These are phyloP conservation scores for Solanum clarkiae DNA, from an alignment of 257 asterid genomes.

Conservation along the genomic window DNA sequence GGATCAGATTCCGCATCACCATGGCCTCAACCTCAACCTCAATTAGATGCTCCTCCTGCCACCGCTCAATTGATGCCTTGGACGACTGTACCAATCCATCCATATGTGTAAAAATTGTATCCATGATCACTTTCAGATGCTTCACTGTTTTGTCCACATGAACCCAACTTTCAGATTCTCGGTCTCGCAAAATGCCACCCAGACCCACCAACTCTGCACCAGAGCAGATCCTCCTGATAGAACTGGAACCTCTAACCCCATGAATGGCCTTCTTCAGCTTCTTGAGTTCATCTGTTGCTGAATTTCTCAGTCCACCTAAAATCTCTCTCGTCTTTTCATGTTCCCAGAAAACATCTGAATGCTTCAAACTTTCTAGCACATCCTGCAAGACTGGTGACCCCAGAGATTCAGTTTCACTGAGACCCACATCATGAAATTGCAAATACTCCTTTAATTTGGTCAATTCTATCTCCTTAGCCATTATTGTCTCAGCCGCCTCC, in stretches of 20 bases:
- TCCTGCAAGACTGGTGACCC: neutral
- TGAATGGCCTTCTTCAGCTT: slow-evolving; percentile 38
- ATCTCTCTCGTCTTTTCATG: slow-evolving; percentile 35
- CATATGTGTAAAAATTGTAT: slow-evolving; percentile 20
- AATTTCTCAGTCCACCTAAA: slow-evolving; percentile 21
- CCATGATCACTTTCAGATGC: slow-evolving; percentile 30
- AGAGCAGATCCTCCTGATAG: slow-evolving; percentile 33
- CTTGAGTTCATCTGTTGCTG: slow-evolving; percentile 34
- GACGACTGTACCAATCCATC: slow-evolving; percentile 27
- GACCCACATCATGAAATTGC: slow-evolving; percentile 6
- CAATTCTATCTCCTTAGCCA: slow-evolving; percentile 57
- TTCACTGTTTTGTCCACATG: slow-evolving; percentile 27
- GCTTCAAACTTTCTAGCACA: neutral
- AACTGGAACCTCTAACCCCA: slow-evolving; percentile 21
- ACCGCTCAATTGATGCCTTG: slow-evolving; percentile 23
- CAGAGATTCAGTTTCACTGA: slow-evolving; percentile 5
- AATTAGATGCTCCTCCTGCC: slow-evolving; percentile 23
- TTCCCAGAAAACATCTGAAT: slow-evolving; percentile 13
- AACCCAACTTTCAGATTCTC: slow-evolving; percentile 31
- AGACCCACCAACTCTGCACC: slow-evolving; percentile 44
- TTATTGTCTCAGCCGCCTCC: slow-evolving; percentile 53
- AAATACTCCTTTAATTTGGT: slow-evolving; percentile 28
- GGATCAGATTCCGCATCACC: slow-evolving; percentile 34
- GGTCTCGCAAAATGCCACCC: slow-evolving; percentile 42
- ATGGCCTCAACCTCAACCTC: slow-evolving; percentile 37